These are phyloP conservation scores for Phytophthora pisi DNA, from an alignment of 352 stramenopile genomes.

Conservation along the genomic window DNA sequence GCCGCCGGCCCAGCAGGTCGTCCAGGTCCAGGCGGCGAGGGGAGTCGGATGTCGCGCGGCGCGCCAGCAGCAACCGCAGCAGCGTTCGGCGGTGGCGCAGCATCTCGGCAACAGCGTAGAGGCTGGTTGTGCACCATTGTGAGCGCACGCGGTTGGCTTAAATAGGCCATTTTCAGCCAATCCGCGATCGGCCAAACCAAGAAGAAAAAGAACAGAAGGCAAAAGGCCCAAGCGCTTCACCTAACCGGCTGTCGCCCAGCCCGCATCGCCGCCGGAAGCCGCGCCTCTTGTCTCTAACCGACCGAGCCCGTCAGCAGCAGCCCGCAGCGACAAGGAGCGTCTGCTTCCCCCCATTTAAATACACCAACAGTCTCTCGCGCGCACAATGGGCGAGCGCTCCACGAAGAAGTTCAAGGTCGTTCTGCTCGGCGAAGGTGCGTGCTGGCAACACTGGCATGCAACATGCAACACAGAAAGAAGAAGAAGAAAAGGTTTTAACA, in stretches of 20 bases:
- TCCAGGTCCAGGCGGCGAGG: conserved; percentile 23
- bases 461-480: background rate
- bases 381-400: conserved; percentile 60
- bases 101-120: too few species aligned
- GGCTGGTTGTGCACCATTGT: too few species aligned
- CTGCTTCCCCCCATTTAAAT: background rate
- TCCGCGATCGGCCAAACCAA: background rate
- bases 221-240: background rate
- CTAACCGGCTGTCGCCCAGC: too few species aligned
- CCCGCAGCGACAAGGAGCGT: background rate
- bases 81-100: background rate
- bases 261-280: too few species aligned
- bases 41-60: conserved; percentile 7
- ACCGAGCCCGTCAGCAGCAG: too few species aligned
- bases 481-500: background rate
- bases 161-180: background rate
- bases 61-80: background rate
- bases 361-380: too few species aligned
- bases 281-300: too few species aligned
- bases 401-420: conserved; percentile 88
- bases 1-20: conserved; percentile 23
- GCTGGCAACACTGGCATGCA: background rate
- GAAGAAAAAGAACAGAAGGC: background rate
- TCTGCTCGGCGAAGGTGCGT: conserved; percentile 79
- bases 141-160: background rate